A percentile compares a stretch with the other conserved stretches of the same genome.
Conservation (phyloP, 1,284 basidiomycete species). For the Moniliella sp. region DNA sequence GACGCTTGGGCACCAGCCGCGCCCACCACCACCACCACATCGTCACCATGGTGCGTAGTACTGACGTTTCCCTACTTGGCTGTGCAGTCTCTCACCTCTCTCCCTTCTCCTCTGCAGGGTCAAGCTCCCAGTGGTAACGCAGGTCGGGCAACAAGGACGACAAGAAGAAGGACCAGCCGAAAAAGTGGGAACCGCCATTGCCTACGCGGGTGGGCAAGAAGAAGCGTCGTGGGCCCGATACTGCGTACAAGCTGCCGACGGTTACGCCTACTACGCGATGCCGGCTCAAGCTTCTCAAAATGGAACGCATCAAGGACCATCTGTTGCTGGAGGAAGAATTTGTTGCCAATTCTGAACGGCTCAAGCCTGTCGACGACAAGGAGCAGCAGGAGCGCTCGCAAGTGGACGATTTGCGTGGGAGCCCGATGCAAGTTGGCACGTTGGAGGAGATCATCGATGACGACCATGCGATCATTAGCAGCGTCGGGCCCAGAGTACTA, state of each 20-base stretch:
- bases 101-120: too few relatives aligned
- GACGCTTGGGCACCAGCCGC: too few relatives aligned
- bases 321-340: constrained; percentile 94
- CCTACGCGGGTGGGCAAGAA: constrained; percentile 92
- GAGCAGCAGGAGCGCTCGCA: constrained; percentile 80
- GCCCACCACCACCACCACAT: too few relatives aligned
- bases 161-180: constrained; percentile 43
- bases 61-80: too few relatives aligned
- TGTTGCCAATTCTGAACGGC: constrained; percentile 69
- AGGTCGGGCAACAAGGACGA: too few relatives aligned
- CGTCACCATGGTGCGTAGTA: too few relatives aligned
- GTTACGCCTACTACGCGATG: constrained; percentile 88
- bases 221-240: constrained; percentile 68
- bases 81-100: too few relatives aligned
- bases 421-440: constrained; percentile 87
- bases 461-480: constrained; percentile 94
- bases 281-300: constrained; percentile 80
- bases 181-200: constrained; percentile 97
- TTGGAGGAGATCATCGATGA: constrained; percentile 99
- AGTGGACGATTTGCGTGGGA: constrained; percentile 82
- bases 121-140: too few relatives aligned
- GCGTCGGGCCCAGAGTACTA: constrained; percentile 85
- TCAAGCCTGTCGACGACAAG: constrained; percentile 56
- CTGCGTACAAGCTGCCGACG: constrained; percentile 72
- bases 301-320: constrained; percentile 94